Evolutionary conservation across 306 rosid species (phyloP).

Genomic region (Hippophae gyantsensis): DNA sequence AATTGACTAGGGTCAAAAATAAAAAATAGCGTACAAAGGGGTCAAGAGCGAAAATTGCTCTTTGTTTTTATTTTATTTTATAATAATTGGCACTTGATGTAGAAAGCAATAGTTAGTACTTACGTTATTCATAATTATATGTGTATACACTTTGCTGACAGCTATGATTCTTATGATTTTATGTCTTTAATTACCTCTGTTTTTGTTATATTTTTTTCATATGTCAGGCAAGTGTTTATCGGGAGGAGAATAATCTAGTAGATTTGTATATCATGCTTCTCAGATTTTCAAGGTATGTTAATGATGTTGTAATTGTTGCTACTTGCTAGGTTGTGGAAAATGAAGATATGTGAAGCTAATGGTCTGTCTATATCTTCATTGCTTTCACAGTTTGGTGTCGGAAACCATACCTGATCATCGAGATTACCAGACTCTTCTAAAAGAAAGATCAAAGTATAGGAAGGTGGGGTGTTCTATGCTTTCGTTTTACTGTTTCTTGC

Average conservation of each 20-base stretch:
- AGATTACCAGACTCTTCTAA: slow-evolving; percentile 55
- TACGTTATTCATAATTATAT: no score
- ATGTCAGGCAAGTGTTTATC: slow-evolving; percentile 65
- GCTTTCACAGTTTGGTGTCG: slow-evolving; percentile 64
- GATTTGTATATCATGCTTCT: slow-evolving; percentile 87
- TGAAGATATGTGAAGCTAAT: neutral
- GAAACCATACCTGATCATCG: slow-evolving; percentile 89
- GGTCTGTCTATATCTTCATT: neutral
- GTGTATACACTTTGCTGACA: neutral
- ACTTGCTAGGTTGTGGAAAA: slow-evolving; percentile 3
- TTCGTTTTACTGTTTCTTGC: neutral
- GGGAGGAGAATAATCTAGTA: slow-evolving; percentile 75
- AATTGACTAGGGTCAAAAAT: no score
- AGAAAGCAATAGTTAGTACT: neutral
- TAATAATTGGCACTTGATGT: neutral
- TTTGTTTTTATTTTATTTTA: no score
- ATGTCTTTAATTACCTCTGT: neutral
- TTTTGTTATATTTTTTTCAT: slow-evolving; percentile 3
- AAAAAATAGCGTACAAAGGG: no score
- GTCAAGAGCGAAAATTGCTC: no score
- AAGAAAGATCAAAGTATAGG: slow-evolving; percentile 43
- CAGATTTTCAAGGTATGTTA: slow-evolving; percentile 74
- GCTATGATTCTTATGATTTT: slow-evolving; percentile 5
- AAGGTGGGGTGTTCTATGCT: slow-evolving; percentile 41
- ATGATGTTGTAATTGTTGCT: neutral